Evolutionary conservation across 148 eudicot species (phyloP), one percentile per base, ranked within the genome.

Genomic region (Nepenthes mirabilis): DNA sequence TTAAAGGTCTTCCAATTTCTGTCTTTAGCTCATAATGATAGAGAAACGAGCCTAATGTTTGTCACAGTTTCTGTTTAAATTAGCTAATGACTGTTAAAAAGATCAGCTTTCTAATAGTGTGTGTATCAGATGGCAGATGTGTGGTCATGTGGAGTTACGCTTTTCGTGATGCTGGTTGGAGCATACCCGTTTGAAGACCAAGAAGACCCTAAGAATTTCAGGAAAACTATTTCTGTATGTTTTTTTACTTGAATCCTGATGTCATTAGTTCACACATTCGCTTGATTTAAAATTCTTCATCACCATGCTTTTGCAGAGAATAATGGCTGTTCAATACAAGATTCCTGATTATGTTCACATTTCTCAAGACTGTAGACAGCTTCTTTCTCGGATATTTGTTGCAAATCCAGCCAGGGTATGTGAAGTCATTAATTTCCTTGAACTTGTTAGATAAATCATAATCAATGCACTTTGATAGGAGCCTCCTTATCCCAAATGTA

Each of bases 101-200:
- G 14, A 14, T 6, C 34, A 54, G 35, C 11, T 33, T 54, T 54
- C 34, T 54, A 14, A 14, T 33, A 54, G 11, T 52, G 32, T 36
- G 14, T 62, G 33, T 37, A 43, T 52, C 37, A 78, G 82, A 65
- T 67, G 56, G 82, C 82, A 7, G 82, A 78, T 61, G 78, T 74
- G 11, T 78, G 82, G 78, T 78, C 82, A 14, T 74, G 82, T 58
- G 82, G 82, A 49, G 82, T 78, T 47, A 70, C 78, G 6, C 65
- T 78, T 7, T 71, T 71, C 57, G 79, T 71, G n/a, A 78, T 78
- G 82, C 34, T 78, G 58, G 72, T 78, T 36, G 82, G 78, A 37
- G 64, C 73, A 47, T 78, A 78, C 59, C 82, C 82, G 34, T 79
- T 79, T 69, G 76, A 71, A 40, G 82, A 79, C 43, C 82, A 67